A percentile compares a stretch with the other conserved stretches of the same genome.
Conservation (phyloP, 1,284 basidiomycete genomes). For the Ustilago bromivora region DNA sequence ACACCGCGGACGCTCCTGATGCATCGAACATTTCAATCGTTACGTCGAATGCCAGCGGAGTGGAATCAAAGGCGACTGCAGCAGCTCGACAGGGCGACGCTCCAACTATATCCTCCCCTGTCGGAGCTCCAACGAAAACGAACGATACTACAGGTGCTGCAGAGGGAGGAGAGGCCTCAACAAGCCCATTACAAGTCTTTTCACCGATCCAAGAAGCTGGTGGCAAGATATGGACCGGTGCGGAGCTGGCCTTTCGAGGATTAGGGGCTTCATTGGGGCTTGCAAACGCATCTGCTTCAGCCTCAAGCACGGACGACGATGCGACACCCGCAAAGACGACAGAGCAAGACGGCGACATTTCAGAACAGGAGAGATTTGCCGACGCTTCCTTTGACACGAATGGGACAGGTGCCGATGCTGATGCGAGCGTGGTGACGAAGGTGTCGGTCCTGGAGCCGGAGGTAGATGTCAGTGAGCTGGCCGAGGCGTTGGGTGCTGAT, state of each 20-base stretch:
- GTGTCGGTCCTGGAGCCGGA: constrained; percentile 47
- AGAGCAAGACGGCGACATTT: constrained; percentile 20
- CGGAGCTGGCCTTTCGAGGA: constrained; percentile 38
- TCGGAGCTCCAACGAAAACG: constrained; percentile 10
- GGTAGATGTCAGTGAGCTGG: constrained; percentile 44
- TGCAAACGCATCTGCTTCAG: constrained; percentile 3
- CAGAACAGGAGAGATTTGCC: constrained; percentile 27
- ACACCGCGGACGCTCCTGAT: background rate
- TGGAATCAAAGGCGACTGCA: constrained; percentile 3
- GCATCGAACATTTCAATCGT: constrained; percentile 7
- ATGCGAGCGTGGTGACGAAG: constrained; percentile 39
- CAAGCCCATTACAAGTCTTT: constrained; percentile 38
- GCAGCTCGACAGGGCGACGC: background rate
- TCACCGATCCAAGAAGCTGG: constrained; percentile 45
- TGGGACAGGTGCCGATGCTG: constrained; percentile 13
- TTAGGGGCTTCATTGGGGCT: constrained; percentile 43
- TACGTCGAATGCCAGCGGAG: constrained; percentile 8
- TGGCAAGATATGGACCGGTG: constrained; percentile 50
- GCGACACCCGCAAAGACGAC: background rate
- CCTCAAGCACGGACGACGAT: background rate
- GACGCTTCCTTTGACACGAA: constrained; percentile 38
- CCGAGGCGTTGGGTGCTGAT: constrained; percentile 32
- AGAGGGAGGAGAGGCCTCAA: constrained; percentile 3
- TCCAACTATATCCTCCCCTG: constrained; percentile 14
- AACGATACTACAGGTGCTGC: background rate